Percentiles rank a stretch among this genome's conserved stretches.
These are phyloP conservation scores for Coniochaeta pulveracea DNA, from an alignment of 2,329 filamentous ascomycete species.

Conservation along the genomic window DNA sequence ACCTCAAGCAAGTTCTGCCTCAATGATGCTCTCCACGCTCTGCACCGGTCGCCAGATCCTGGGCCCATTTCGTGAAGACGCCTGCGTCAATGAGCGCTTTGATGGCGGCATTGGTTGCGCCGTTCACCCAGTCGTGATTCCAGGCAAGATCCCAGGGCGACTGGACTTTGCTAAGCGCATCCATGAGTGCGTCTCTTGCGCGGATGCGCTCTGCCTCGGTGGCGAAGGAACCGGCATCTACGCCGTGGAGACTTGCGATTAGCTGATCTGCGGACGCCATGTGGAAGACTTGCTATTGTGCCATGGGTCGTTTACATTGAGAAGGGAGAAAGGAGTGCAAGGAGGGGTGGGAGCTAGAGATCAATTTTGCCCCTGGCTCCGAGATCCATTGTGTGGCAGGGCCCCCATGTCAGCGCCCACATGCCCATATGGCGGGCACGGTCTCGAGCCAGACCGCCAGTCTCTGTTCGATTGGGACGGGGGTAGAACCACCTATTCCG, in stretches of 20 bases:
- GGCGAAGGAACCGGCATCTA: conserved; percentile 17
- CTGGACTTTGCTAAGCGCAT: conserved; percentile 19
- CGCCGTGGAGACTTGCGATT: conserved; percentile 13
- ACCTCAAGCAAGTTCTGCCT: conserved; percentile 7
- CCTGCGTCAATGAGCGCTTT: conserved; percentile 26
- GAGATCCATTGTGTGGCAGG: too few relatives aligned
- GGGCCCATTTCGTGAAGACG: conserved; percentile 22
- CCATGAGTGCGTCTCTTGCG: conserved; percentile 19
- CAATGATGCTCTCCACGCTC: conserved; percentile 11
- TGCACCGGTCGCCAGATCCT: conserved; percentile 1
- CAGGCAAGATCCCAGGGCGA: conserved; percentile 26
- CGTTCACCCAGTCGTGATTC: conserved; percentile 23
- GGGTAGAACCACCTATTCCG: too few relatives aligned
- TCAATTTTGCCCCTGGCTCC: too few relatives aligned
- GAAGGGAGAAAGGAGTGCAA: too few relatives aligned
- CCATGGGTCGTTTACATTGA: too few relatives aligned
- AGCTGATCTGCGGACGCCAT: conserved; percentile 16
- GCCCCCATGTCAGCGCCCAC: too few relatives aligned
- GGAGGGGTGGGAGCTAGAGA: too few relatives aligned
- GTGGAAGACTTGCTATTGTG: too few relatives aligned
- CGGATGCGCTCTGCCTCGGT: conserved; percentile 20
- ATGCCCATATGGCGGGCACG: too few relatives aligned
- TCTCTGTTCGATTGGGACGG: too few relatives aligned
- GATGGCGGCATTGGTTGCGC: conserved; percentile 19
- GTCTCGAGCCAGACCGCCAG: too few relatives aligned